phyloP scores from a whole-genome alignment of 1,139 yeast genomes.

The Hanseniaspora gamundiae region DNA sequence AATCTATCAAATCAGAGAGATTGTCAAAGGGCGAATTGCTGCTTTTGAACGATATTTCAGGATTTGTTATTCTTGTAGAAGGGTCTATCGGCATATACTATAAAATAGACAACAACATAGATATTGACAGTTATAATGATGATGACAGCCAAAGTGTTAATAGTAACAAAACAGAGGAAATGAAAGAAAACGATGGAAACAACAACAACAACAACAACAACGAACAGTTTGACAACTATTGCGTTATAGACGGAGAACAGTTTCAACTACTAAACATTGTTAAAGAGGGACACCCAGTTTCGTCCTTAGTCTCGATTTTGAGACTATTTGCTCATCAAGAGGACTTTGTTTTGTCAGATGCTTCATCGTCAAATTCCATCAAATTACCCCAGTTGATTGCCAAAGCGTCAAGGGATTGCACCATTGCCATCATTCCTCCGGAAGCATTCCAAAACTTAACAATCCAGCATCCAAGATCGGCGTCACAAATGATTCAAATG shows the following conservation, averaged over 20 bases:
- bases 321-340: slow-evolving; percentile 47
- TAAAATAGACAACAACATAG: slow-evolving; percentile 28
- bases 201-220: slow-evolving; percentile 8
- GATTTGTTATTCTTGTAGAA: slow-evolving; percentile 90
- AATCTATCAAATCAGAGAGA: slow-evolving; percentile 83
- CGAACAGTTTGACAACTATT: slow-evolving; percentile 2
- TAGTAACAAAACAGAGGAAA: slow-evolving; percentile 7
- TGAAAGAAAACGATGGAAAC: slow-evolving; percentile 1
- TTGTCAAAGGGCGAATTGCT: slow-evolving; percentile 66
- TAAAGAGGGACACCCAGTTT: slow-evolving; percentile 73
- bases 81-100: slow-evolving; percentile 78
- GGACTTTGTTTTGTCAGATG: not conserved
- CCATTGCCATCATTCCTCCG: slow-evolving; percentile 85
- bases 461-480: slow-evolving; percentile 69
- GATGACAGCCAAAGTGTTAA: slow-evolving; percentile 4
- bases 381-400: slow-evolving; percentile 28
- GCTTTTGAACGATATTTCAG: slow-evolving; percentile 59
- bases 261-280: slow-evolving; percentile 77
- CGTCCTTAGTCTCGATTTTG: slow-evolving; percentile 70
- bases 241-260: slow-evolving; percentile 17
- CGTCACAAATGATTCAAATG: slow-evolving; percentile 91
- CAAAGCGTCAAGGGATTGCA: slow-evolving; percentile 40
- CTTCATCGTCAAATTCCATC: not conserved
- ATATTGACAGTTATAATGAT: slow-evolving; percentile 7
- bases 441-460: slow-evolving; percentile 69